Base-by-base conservation (phyloP, 345 rosid genomes). In the Jatropha curcas region DNA sequence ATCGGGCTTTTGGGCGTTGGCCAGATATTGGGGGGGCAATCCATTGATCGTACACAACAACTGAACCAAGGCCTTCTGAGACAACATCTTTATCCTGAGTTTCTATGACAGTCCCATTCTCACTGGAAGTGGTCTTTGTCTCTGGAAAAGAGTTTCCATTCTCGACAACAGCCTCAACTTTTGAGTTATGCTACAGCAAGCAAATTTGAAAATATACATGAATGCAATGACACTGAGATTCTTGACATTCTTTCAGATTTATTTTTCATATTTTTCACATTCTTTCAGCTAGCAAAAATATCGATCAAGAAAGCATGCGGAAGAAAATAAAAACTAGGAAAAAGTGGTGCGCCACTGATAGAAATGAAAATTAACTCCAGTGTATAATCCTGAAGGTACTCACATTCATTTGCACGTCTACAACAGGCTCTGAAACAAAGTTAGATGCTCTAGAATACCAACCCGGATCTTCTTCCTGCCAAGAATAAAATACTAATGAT, bases 361-460 rank as follows among this genome's bases (percentile, higher is more conserved):
- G 35, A 65, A 67, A 62, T 35, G 43, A 58, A 57, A 58, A 34
- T 33, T 17, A 57, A 39, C 31, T 52, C 61, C 46, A 60, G 16
- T 37, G 12, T 31, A 52, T 11, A 19, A 67, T 14, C 12, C 30
- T 14, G 25, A 34, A 41, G 27, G 60, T 41, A 82, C 97, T 88
- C 75, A 96, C 98, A 82, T 87, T 88, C 65, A 81, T 76, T 75
- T 81, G 89, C 71, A 86, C 87, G 82, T 93, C 97, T 71, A 81
- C 83, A 45, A 84, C 82, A 65, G 98, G 86, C 77, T 91, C 94
- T 17, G 73, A 76, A 62, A 86, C 85, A 80, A 61, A 82, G 79
- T 88, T 85, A 68, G 98, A 93, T 78, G 88, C 92, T 76, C 97
- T 89, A 35, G 95, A 91, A 81, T 91, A 96, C 99, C 99, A 96